Evolutionary conservation across 352 stramenopile species (phyloP), one percentile per base, ranked within the genome.

Genomic region (Pythium periplocum): DNA sequence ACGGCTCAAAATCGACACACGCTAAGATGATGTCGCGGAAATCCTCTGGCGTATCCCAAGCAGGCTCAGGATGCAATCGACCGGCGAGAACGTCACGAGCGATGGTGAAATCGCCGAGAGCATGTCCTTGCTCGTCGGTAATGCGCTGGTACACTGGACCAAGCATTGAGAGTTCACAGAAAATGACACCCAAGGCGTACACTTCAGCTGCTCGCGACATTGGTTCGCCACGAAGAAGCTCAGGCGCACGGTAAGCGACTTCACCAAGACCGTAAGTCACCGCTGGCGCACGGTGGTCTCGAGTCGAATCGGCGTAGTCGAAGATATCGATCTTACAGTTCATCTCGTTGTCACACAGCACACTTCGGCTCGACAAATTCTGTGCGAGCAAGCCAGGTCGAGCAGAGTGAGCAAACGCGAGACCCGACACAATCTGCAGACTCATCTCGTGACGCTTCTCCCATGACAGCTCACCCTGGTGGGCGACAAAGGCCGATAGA

Each of bases 311-410:
- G 10, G 69, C 72, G 36, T 85, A 87, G 48, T 91, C 75, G 50
- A 92, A 85, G 12, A 88, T 73, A 48, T 92, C 78, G 9, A 92
- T 57, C 55, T 92, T 92, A 52, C 78, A 90, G 39, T 68, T 78
- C n/a, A 86, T 55, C 4, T 85, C 64, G 4, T 52, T 62, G 40
- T 75, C 68, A 49, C 76, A 70, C 9, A 92, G 57, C 44, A 88
- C 72, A 49, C 71, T 88, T 43, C 66, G 79, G n/a, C 61, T 62
- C 10, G 76, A 85, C 31, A 90, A 33, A 35, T 82, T 82, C 10
- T 71, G 66, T 17, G 71, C 76, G 10, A 68, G 60, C 1, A 47
- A 45, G 4, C 53, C 55, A 11, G 62, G 56, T 2, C 69, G 60
- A 10, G 61, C 47, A 0, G 73, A 83, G 38, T 81, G 75, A 11